Evolutionary conservation across 2,329 filamentous ascomycete species (phyloP).

Genomic region (Aspergillus fischeri): DNA sequence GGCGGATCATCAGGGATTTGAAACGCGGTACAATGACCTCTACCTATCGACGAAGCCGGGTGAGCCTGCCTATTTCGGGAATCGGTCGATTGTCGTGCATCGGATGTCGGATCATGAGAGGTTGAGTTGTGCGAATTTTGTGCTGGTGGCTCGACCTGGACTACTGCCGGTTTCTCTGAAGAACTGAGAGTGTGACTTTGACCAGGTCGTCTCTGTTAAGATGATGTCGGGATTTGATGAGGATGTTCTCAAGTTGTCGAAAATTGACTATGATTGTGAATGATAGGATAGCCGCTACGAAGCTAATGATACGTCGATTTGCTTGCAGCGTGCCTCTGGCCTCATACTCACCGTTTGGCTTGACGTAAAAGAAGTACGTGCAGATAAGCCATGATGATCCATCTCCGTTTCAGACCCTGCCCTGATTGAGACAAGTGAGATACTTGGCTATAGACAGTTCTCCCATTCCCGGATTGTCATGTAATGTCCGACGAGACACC

Average conservation of each 20-base stretch:
- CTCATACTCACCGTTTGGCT: neutral
- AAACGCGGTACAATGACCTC: conserved; percentile 41
- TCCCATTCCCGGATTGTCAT: neutral
- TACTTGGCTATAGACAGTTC: neutral
- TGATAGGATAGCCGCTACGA: neutral
- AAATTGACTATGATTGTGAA: neutral
- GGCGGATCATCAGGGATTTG: conserved; percentile 36
- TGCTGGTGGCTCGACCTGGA: neutral
- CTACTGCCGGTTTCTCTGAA: neutral
- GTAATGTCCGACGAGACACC: neutral
- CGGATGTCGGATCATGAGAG: conserved; percentile 47
- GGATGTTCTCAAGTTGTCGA: neutral
- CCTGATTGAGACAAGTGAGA: neutral
- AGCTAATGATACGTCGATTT: neutral
- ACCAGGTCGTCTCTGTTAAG: neutral
- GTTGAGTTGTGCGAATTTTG: conserved; percentile 57
- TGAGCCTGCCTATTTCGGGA: conserved; percentile 49
- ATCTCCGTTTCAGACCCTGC: neutral
- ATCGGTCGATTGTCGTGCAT: conserved; percentile 54
- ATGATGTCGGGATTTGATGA: neutral
- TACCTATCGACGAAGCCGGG: conserved; percentile 45
- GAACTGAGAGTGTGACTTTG: neutral
- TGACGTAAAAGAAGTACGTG: neutral
- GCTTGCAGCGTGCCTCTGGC: neutral
- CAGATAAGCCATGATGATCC: neutral